These are phyloP conservation scores for Phytophthora tentaculata DNA, from an alignment of 352 stramenopile genomes.

Conservation along the genomic window DNA sequence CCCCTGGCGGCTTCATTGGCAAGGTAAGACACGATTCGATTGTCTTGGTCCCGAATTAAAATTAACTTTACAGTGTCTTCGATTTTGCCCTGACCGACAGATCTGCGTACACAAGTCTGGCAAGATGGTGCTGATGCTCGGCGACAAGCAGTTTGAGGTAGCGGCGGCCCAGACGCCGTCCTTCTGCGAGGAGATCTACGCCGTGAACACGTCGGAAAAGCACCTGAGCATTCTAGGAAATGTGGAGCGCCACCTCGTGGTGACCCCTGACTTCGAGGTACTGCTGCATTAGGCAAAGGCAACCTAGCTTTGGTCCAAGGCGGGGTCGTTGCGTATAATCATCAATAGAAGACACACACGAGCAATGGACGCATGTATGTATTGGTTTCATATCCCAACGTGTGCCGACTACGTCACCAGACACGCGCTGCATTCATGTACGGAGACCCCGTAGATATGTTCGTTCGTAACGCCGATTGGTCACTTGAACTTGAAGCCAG, in stretches of 20 bases:
- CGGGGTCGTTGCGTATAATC: no score
- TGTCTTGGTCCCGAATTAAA: background rate
- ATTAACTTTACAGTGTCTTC: background rate
- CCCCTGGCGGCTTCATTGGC: slow-evolving; percentile 81
- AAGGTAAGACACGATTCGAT: slow-evolving; percentile 56
- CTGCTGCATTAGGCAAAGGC: slow-evolving; percentile 67
- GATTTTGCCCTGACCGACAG: slow-evolving; percentile 24
- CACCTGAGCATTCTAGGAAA: slow-evolving; percentile 77
- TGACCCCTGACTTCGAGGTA: slow-evolving; percentile 88
- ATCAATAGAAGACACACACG: slow-evolving; percentile 17
- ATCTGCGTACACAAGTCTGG: slow-evolving; percentile 86
- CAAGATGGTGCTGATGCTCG: slow-evolving; percentile 86
- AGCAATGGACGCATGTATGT: background rate
- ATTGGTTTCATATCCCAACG: no score
- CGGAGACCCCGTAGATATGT: background rate
- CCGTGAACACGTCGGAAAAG: slow-evolving; percentile 76
- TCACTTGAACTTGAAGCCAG: slow-evolving; percentile 28
- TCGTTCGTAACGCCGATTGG: slow-evolving; percentile 22
- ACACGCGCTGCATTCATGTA: no score
- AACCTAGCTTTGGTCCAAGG: no score
- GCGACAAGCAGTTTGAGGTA: slow-evolving; percentile 89
- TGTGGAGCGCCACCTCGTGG: slow-evolving; percentile 80
- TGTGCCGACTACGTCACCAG: no score
- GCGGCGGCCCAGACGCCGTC: slow-evolving; percentile 78
- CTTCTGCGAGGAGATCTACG: slow-evolving; percentile 86